These are phyloP conservation scores for Amaranthus cruentus DNA, from an alignment of 148 eudicot species.

Conservation along the genomic window DNA sequence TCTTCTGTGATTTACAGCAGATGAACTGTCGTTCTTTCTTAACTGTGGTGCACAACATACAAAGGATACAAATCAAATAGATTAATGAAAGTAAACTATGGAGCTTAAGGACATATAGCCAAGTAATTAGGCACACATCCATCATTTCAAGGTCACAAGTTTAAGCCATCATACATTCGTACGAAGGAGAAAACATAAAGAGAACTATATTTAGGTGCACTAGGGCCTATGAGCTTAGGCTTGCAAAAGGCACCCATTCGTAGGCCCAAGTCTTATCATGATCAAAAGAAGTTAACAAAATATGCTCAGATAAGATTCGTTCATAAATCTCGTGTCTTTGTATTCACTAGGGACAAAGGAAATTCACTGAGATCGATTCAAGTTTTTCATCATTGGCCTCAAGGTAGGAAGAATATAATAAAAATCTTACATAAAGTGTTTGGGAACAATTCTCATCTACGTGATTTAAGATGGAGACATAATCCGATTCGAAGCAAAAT, in stretches of 20 bases:
- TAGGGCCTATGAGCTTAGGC: neutral
- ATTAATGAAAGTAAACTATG: neutral
- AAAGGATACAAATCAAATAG: neutral
- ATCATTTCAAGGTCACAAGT: neutral
- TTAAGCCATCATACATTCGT: neutral
- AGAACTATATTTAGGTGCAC: neutral
- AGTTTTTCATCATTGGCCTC: slow-evolving; percentile 7
- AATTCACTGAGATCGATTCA: neutral
- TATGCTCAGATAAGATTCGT: neutral
- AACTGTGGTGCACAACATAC: neutral
- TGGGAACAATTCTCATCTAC: neutral
- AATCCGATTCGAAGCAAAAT: slow-evolving; percentile 1
- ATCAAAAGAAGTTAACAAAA: neutral
- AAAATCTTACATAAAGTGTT: neutral
- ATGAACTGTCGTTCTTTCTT: no score
- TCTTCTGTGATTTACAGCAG: neutral
- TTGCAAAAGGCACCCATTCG: neutral
- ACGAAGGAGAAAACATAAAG: no score
- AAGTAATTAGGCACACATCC: neutral
- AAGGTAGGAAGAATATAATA: slow-evolving; percentile 6
- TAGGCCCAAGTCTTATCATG: neutral
- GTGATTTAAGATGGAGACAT: slow-evolving; percentile 14
- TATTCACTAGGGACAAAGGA: neutral
- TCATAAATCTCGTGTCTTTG: neutral
- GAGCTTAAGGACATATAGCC: neutral